These are phyloP conservation scores for Cladosporium sp. DNA, from an alignment of 2,329 filamentous ascomycete species.

Conservation along the genomic window DNA sequence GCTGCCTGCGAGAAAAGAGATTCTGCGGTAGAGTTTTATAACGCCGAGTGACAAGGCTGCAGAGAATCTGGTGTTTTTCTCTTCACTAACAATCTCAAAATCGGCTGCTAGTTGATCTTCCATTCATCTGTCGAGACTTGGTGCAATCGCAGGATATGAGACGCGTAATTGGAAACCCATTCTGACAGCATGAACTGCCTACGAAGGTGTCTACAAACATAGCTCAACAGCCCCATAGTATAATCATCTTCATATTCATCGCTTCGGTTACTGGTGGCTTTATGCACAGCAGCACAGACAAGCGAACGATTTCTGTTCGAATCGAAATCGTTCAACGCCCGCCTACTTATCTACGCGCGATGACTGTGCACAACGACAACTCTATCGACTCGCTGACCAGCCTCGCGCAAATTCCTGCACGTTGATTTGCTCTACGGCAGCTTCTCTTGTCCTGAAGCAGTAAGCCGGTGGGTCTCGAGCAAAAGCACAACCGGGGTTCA, in stretches of 20 bases:
- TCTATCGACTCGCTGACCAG: background rate
- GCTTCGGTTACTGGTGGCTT: background rate
- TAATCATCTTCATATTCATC: background rate
- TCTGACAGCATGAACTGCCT: background rate
- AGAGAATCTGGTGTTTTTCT: background rate
- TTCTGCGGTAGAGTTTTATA: background rate
- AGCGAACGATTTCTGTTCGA: background rate
- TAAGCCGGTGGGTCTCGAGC: background rate
- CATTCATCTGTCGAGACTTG: background rate
- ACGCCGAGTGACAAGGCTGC: background rate
- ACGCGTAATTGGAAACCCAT: background rate
- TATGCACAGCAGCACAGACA: background rate
- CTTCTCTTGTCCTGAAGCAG: background rate
- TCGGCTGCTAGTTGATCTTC: background rate
- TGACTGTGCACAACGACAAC: background rate
- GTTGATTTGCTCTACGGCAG: background rate
- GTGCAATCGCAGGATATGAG: background rate
- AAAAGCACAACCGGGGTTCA: background rate
- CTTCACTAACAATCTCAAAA: background rate
- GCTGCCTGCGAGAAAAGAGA: background rate
- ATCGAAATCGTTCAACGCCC: background rate
- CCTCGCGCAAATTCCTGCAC: slow-evolving; percentile 4
- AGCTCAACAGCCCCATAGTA: background rate
- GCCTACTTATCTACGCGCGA: background rate
- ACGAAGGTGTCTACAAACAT: background rate